Percentiles rank a stretch among this genome's conserved stretches.
phyloP scores from a whole-genome alignment of 140 eudicot genomes.

The Anethum foeniculum region DNA sequence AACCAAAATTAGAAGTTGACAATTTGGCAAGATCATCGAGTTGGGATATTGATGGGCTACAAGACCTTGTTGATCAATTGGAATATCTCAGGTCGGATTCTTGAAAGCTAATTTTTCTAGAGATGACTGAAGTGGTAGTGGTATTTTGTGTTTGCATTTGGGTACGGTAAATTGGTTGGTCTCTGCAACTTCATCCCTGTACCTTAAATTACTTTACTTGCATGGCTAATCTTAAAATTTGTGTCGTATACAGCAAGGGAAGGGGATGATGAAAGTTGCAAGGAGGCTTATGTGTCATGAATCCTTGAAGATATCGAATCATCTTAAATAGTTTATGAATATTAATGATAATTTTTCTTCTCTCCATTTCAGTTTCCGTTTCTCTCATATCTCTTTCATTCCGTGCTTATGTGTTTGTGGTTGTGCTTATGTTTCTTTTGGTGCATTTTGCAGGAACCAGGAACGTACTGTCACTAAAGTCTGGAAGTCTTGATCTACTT shows the following conservation, averaged over 20 bases:
- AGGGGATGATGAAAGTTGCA: constrained; percentile 37
- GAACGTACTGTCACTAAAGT: not conserved
- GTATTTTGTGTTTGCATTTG: constrained; percentile 9
- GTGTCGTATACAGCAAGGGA: constrained; percentile 28
- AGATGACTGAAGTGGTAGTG: constrained; percentile 17
- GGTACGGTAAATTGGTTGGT: constrained; percentile 25
- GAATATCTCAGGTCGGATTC: constrained; percentile 42
- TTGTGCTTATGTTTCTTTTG: not conserved
- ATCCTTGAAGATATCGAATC: constrained; percentile 21
- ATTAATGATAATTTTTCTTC: not conserved
- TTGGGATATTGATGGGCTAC: constrained; percentile 61
- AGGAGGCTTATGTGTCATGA: constrained; percentile 37
- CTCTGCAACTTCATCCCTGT: constrained; percentile 34
- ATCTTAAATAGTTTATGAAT: not conserved
- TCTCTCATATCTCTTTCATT: not conserved
- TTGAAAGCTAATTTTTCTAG: constrained; percentile 11
- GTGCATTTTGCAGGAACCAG: constrained; percentile 12
- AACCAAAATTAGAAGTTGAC: constrained; percentile 27
- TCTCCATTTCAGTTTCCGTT: not conserved
- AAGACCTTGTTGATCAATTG: constrained; percentile 59
- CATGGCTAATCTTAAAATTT: constrained; percentile 23
- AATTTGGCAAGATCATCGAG: constrained; percentile 42
- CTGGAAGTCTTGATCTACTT: not conserved
- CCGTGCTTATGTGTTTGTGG: not conserved
- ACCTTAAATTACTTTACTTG: constrained; percentile 5